Conservation (phyloP, 139 green algal genomes). For the Penium margaritaceum region DNA sequence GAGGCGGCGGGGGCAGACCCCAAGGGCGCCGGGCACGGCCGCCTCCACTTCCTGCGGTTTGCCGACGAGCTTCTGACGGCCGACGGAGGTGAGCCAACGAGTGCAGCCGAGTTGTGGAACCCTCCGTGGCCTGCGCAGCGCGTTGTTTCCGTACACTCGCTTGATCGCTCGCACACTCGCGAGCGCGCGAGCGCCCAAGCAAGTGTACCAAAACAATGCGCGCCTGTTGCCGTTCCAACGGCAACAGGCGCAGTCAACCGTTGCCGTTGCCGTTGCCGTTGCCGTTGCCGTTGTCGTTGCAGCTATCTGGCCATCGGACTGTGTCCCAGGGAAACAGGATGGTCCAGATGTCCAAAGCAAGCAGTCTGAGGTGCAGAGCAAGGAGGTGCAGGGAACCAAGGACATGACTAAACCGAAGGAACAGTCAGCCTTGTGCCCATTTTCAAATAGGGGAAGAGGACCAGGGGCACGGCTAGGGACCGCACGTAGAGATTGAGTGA, state of each 20-base stretch:
- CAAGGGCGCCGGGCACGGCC: not conserved
- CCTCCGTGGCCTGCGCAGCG: not conserved
- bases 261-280: too few species aligned
- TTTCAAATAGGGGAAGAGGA: not conserved
- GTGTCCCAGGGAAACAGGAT: too few species aligned
- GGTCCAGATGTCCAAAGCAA: too few species aligned
- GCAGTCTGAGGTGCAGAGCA: not conserved
- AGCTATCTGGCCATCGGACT: too few species aligned
- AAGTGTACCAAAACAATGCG: not conserved
- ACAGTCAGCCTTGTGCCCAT: too few species aligned
- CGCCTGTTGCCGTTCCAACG: slow-evolving; percentile 10
- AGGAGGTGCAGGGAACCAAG: too few species aligned
- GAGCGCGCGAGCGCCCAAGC: not conserved
- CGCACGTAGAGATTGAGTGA: not conserved
- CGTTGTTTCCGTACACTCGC: not conserved
- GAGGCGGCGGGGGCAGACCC: slow-evolving; percentile 8
- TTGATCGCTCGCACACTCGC: too few species aligned
- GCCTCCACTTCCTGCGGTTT: slow-evolving; percentile 64
- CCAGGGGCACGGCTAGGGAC: not conserved
- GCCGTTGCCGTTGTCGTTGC: too few species aligned
- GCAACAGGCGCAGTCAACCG: too few species aligned
- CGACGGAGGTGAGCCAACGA: not conserved
- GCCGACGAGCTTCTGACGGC: slow-evolving; percentile 40
- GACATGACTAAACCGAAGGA: too few species aligned
- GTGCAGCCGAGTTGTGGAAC: not conserved